Evolutionary conservation across 1,284 basidiomycete species (phyloP).

Genomic region (Chalciporus piperatoides): DNA sequence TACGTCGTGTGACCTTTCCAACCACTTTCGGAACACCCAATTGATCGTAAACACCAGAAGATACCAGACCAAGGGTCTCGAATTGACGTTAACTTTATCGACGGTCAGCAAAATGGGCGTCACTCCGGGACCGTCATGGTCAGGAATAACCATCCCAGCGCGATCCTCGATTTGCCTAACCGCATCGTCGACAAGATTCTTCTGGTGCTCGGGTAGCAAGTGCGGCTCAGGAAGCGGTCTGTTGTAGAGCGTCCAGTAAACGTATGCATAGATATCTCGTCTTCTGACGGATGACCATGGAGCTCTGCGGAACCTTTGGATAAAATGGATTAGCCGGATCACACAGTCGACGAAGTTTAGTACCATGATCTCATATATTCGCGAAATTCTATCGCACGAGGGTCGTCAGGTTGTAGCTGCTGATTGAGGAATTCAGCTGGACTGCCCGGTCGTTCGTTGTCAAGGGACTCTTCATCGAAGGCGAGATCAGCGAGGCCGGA

Average conservation of each 20-base stretch:
- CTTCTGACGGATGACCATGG: conserved; percentile 71
- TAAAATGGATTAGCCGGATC: conserved; percentile 7
- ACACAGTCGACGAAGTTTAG: not conserved
- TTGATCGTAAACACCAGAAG: conserved; percentile 57
- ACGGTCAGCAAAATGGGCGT: conserved; percentile 71
- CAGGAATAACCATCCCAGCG: conserved; percentile 61
- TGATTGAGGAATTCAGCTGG: conserved; percentile 53
- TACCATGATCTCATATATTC: conserved; percentile 63
- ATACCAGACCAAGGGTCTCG: conserved; percentile 75
- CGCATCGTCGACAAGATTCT: conserved; percentile 53
- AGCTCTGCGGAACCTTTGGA: conserved; percentile 62
- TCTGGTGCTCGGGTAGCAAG: conserved; percentile 44
- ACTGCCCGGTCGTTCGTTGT: conserved; percentile 52
- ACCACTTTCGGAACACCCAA: conserved; percentile 41
- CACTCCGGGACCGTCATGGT: conserved; percentile 56
- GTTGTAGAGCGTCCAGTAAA: conserved; percentile 84
- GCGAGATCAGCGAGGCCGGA: conserved; percentile 52
- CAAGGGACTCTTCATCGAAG: conserved; percentile 54
- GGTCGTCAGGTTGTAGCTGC: conserved; percentile 58
- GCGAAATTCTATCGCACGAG: conserved; percentile 74
- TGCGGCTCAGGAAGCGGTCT: conserved; percentile 51
- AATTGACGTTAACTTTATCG: conserved; percentile 68
- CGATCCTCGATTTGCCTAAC: conserved; percentile 68
- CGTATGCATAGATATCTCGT: conserved; percentile 70
- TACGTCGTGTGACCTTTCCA: conserved; percentile 47